Base-by-base conservation (phyloP, 441 rosid genomes). In the Brassica hybrid region DNA sequence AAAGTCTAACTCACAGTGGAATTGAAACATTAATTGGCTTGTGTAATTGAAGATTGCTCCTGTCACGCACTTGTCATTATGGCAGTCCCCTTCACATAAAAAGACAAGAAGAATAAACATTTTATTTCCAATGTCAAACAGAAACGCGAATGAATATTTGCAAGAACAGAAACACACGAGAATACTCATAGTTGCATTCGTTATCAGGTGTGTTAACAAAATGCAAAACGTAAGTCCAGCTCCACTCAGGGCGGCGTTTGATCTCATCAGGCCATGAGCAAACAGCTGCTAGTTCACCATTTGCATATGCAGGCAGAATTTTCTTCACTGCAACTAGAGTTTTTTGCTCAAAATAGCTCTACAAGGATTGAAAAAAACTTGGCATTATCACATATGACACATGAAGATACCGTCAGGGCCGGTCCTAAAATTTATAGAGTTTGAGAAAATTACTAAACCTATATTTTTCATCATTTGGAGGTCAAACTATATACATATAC, bases 191-290 rank as follows among this genome's bases (percentile, higher is more conserved):
- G 83, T 87, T 93, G 83, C 98, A 94, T 85, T 38, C 73, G 84
- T 90, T 90, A 86, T 94, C 99, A 43, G 97, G 99, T 3, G 99
- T 94, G 71, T 93, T 96, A 66, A 86, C 77, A 79, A 84, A 94
- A 85, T 93, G 98, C 69, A 93, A 83, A 70, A 89, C 86, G 56
- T 91, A 80, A 80, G 89, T 89, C 97, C 98, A 92, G 60, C 73
- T 91, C 94, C 91, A 89, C 60, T 78, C 88, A 52, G 83, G 89
- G 69, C 82, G 83, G 72, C 78, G 79, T 30, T 91, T 88, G 59
- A 94, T 76, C 70, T 89, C 84, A 84, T 94, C 99, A 14, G 99
- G 68, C 99, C 99, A 94, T 14, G 99, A 79, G 77, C 98, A 94
- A 41, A 88, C 89, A 68, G 88, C 78, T 63, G 98, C 96, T 66